A percentile compares a stretch with the other conserved stretches of the same genome.
phyloP scores from a whole-genome alignment of 176 grass and related monocot species.

The bread wheat (Triticum aestivum) region DNA sequence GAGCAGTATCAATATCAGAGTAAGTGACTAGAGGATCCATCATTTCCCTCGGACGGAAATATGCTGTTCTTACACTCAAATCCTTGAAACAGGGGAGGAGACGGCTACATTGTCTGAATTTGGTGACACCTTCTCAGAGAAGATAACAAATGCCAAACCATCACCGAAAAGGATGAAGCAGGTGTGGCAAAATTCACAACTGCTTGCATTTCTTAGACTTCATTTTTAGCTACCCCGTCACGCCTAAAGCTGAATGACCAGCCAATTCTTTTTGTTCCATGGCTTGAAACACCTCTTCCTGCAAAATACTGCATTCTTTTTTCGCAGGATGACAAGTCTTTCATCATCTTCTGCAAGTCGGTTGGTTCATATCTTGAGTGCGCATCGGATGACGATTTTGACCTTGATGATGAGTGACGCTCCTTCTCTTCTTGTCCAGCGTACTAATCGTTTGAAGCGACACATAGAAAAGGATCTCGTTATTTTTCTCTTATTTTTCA shows the following conservation, averaged over 20 bases:
- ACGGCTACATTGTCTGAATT: conserved; percentile 49
- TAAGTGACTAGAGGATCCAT: conserved; percentile 40
- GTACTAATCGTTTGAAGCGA: not conserved
- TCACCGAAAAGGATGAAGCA: conserved; percentile 61
- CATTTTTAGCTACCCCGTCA: not conserved
- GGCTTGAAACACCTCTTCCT: not conserved
- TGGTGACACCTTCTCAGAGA: conserved; percentile 54
- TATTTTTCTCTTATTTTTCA: not conserved
- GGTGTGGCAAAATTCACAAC: conserved; percentile 38
- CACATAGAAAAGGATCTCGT: not conserved
- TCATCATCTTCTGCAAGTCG: conserved; percentile 71
- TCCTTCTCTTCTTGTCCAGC: not conserved
- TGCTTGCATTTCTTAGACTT: not conserved
- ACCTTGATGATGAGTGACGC: conserved; percentile 43
- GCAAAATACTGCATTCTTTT: conserved; percentile 10
- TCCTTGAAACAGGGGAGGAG: conserved; percentile 49
- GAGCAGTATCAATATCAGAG: conserved; percentile 61
- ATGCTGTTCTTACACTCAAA: conserved; percentile 18
- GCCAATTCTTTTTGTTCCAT: not conserved
- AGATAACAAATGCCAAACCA: conserved; percentile 56
- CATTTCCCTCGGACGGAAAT: not conserved
- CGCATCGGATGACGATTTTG: conserved; percentile 85
- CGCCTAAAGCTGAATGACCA: not conserved
- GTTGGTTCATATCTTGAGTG: conserved; percentile 64
- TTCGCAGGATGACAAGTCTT: conserved; percentile 64